Conservation (phyloP, 768 basidiomycete species). For the Aureoboletus auriporus region DNA sequence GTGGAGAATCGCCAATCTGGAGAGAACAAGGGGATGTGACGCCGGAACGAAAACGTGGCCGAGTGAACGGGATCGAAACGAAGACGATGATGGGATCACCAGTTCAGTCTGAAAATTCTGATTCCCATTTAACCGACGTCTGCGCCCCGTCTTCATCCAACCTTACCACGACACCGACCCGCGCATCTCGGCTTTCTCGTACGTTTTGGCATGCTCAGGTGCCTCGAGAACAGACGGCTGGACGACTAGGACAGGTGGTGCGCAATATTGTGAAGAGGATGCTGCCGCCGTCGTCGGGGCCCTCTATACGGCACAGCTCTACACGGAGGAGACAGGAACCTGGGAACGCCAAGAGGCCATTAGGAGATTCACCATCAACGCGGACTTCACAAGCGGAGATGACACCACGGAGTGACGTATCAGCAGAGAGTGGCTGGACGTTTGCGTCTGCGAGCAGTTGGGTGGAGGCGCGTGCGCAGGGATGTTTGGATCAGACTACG, state of each 20-base stretch:
- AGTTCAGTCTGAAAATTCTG: too few species aligned
- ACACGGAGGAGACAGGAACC: too few species aligned
- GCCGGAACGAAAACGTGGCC: too few species aligned
- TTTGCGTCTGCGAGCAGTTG: neutral
- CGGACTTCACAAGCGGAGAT: slow-evolving; percentile 1
- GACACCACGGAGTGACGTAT: slow-evolving; percentile 15
- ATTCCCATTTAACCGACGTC: too few species aligned
- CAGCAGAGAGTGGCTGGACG: slow-evolving; percentile 17
- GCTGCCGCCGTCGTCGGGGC: slow-evolving; percentile 10
- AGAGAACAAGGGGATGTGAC: slow-evolving; percentile 10
- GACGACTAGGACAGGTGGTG: slow-evolving; percentile 19
- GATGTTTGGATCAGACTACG: slow-evolving; percentile 5
- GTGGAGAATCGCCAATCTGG: too few species aligned
- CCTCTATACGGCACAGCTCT: slow-evolving; percentile 3
- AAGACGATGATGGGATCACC: too few species aligned
- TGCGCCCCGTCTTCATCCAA: too few species aligned
- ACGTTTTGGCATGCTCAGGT: neutral
- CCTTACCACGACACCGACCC: too few species aligned
- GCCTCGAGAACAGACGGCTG: slow-evolving; percentile 2
- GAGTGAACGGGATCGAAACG: too few species aligned
- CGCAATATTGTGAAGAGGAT: slow-evolving; percentile 22
- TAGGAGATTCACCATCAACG: neutral
- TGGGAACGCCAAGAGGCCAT: neutral
- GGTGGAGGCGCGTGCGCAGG: neutral
- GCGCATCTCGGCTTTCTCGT: neutral